These are phyloP conservation scores for Trypanosoma rangeli DNA, from an alignment of 208 protist genomes.

Conservation along the genomic window DNA sequence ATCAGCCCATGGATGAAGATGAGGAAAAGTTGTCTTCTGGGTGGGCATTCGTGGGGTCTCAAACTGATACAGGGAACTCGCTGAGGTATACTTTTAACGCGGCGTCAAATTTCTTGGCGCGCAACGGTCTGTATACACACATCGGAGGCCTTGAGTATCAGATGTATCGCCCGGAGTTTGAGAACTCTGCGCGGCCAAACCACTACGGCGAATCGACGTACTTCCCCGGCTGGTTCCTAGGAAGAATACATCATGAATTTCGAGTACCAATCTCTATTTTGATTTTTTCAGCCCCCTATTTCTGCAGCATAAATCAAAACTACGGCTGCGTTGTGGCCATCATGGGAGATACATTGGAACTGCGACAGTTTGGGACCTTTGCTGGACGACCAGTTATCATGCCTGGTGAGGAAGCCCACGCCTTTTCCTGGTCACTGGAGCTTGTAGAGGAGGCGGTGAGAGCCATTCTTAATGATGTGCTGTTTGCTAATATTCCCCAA, in stretches of 20 bases:
- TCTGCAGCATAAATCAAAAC: slow-evolving; percentile 84
- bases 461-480: slow-evolving; percentile 49
- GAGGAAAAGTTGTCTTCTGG: slow-evolving; percentile 62
- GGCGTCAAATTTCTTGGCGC: slow-evolving; percentile 74
- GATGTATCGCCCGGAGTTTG: slow-evolving; percentile 61
- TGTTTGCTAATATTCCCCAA: slow-evolving; percentile 33
- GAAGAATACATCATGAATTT: slow-evolving; percentile 56
- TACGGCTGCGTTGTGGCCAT: slow-evolving; percentile 59
- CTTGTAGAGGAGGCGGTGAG: slow-evolving; percentile 59
- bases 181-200: slow-evolving; percentile 64
- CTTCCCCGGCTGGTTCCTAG: slow-evolving; percentile 74
- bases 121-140: slow-evolving; percentile 60
- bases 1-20: slow-evolving; percentile 83
- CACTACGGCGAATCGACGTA: slow-evolving; percentile 82
- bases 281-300: slow-evolving; percentile 77
- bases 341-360: slow-evolving; percentile 32
- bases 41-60: slow-evolving; percentile 58
- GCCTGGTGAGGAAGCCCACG: slow-evolving; percentile 65
- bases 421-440: slow-evolving; percentile 70
- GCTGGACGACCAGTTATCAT: slow-evolving; percentile 51
- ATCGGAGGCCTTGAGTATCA: slow-evolving; percentile 85
- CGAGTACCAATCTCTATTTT: slow-evolving; percentile 58
- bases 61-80: slow-evolving; percentile 34
- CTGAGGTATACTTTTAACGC: slow-evolving; percentile 83
- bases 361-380: slow-evolving; percentile 60